Percentiles rank a stretch among this genome's conserved stretches.
Conservation (phyloP, 1,284 basidiomycete genomes). For the Ceratobasidium sp. region DNA sequence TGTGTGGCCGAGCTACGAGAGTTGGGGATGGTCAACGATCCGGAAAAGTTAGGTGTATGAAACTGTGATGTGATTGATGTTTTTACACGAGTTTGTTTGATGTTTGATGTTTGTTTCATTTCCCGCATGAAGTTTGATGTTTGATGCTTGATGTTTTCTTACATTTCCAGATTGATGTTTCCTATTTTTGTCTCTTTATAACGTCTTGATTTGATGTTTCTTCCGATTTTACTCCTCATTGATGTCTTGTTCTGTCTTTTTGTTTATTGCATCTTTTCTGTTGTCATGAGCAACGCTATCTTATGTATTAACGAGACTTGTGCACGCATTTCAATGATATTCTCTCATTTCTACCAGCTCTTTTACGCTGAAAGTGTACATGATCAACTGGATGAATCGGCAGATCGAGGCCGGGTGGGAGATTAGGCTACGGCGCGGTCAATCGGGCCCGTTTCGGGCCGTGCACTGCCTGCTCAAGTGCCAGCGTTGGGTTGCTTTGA, state of each 20-base stretch:
- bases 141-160: conserved; percentile 1
- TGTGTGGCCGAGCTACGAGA: conserved; percentile 73
- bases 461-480: no score
- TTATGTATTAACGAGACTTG: conserved; percentile 39
- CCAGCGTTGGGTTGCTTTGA: no score
- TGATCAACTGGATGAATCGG: no score
- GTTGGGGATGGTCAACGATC: conserved; percentile 27
- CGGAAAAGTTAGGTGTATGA: conserved; percentile 27
- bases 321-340: conserved; percentile 45
- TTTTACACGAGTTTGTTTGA: neutral
- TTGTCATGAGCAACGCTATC: conserved; percentile 34
- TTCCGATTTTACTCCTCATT: neutral
- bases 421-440: no score
- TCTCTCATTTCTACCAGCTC: conserved; percentile 8
- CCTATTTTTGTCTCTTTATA: neutral
- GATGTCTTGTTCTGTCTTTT: conserved; percentile 1
- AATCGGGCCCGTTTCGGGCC: no score
- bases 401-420: no score
- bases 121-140: neutral
- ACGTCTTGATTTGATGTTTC: conserved; percentile 18
- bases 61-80: no score
- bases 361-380: neutral
- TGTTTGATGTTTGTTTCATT: conserved; percentile 12
- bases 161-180: neutral
- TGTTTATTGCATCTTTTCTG: conserved; percentile 35